phyloP scores from a whole-genome alignment of 805 yeast species.

The Sungouiella thailandica region DNA sequence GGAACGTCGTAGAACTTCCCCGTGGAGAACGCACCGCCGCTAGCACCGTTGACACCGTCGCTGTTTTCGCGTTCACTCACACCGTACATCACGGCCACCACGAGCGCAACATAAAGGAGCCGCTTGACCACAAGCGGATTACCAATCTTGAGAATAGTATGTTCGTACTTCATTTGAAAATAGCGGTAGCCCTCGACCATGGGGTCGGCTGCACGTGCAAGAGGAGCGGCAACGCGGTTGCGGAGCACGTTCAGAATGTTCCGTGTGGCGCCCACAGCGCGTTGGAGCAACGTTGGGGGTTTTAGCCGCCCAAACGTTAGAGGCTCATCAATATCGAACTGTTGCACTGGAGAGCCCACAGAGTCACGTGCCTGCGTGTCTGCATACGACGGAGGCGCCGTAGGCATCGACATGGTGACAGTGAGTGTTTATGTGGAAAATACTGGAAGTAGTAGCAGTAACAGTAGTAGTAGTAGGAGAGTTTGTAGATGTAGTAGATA shows the following conservation, averaged over 20 bases:
- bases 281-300: constrained; percentile 21
- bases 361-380: background rate
- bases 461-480: no score
- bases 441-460: no score
- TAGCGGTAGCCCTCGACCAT: constrained; percentile 44
- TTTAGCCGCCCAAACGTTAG: constrained; percentile 15
- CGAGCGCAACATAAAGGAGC: constrained; percentile 61
- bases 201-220: constrained; percentile 45
- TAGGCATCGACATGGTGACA: no score
- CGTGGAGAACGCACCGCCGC: constrained; percentile 36
- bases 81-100: constrained; percentile 54
- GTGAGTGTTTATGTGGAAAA: no score
- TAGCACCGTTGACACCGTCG: constrained; percentile 34
- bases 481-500: no score
- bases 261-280: constrained; percentile 36
- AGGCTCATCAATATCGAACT: constrained; percentile 36
- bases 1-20: constrained; percentile 64
- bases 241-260: constrained; percentile 34
- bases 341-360: constrained; percentile 17
- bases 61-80: constrained; percentile 52
- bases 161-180: constrained; percentile 47
- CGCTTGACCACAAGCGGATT: constrained; percentile 83
- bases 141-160: constrained; percentile 59
- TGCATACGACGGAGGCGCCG: no score
- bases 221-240: constrained; percentile 36